Base-by-base conservation (phyloP, 768 basidiomycete species). In the Terana coerulea region DNA sequence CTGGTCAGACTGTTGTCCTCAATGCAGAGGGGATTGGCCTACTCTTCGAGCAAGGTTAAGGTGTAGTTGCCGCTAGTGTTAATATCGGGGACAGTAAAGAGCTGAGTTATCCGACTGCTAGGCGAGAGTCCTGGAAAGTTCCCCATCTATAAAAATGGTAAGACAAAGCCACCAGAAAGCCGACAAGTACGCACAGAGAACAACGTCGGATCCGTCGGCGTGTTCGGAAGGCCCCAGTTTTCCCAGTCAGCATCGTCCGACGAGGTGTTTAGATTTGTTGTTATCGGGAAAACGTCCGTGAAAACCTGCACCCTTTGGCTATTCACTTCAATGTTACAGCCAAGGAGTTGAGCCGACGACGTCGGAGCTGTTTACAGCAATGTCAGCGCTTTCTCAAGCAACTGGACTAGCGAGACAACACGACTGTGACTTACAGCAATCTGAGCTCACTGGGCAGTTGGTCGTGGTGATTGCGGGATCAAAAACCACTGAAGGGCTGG, bases 41-140 rank as follows among this genome's bases (percentile, higher is more conserved):
- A 54, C 53, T 30, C 34, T 40, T 54, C 53, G 3, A 54, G 42
- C 33, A 54, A 9, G 2, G 47, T 35, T 7, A 42, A 17, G 12
- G 47, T 53, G 46, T 49, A 49, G 34, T 28, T 49, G 3, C 47
- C 17, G 22, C 24, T 34, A 9, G 14, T 9, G 24, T 24, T 31
- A 31, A n/a, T 28, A 21, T 28, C 40, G 5, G 19, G 25, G 15
- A 31, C 24, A 21, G 15, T 21, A 42, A 33, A 49, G 2, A n/a
- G 49, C 22, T 50, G 53, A 12, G 30, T 15, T 2, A n/a, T 34
- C 14, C 44, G 39, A 29, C 53, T 50, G 3, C 5, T 5, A 2
- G 53, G 48, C 3, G 53, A 49, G 14, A 54, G 48, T 2, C 11
- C 24, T n/a, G 30, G 40, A 40, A 54, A 50, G 3, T 35, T 17